Base-by-base conservation (phyloP, 116 monocot genomes). In the Phalaenopsis hybrid region DNA sequence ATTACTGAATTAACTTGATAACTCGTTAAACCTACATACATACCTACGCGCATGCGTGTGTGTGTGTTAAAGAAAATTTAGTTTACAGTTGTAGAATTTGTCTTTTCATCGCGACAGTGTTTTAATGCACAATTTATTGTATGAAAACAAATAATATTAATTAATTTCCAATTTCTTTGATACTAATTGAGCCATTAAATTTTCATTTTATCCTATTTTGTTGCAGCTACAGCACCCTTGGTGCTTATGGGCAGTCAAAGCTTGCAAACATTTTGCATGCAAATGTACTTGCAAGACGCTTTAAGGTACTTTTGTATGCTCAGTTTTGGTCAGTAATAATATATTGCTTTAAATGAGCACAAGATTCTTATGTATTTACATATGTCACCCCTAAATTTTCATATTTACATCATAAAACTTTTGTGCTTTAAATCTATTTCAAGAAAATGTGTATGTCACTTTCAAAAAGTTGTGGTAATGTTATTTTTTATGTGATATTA, bases 221-320 rank as follows among this genome's bases (percentile, higher is more conserved):
- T 78, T 81, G n/a, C 83, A 92, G 92, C 44, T 93, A 91, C 65
- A 84, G 21, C 48, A 57, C 44, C 33, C 0, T 87, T 75, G 44
- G n/a, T 78, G 91, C 93, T 55, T 93, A 93, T 85, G 93, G 89
- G 72, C 93, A 93, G 58, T 93, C 93, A 80, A 93, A 93, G 78
- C 87, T 93, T 81, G 80, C 89, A 20, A 93, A 93, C 79, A 91
- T 93, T 82, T 83, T 93, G 85, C 93, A 93, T 81, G 89, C 89
- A 20, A 91, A 88, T 76, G 93, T 91, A 79, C 89, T 93, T 65
- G 34, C 89, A 0, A 91, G 88, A 59, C 79, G 68, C 23, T 86
- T 91, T 44, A 86, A 89, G 91, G 93, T 93, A 87, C 18, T 6
- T 77, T 50, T 50, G 77, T 52, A 23, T 49, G 25, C 33, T 70